Evolutionary conservation across 2,329 filamentous ascomycete genomes (phyloP).

Genomic region (Aureobasidium pullulans): DNA sequence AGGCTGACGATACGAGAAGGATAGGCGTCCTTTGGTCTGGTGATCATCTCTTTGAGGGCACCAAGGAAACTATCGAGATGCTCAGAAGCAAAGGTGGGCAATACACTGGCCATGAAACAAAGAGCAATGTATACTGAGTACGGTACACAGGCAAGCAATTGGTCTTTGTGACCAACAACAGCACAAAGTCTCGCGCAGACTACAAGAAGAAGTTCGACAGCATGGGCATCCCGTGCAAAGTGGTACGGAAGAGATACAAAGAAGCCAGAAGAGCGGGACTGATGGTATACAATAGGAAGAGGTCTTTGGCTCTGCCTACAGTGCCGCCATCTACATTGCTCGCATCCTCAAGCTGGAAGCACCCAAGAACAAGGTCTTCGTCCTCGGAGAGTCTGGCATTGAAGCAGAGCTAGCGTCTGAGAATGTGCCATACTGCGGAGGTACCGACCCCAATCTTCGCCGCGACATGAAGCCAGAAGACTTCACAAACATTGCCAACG

Average conservation of each 20-base stretch:
- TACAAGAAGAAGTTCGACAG: conserved; percentile 85
- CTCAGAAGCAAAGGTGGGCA: conserved; percentile 69
- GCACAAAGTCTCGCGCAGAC: conserved; percentile 86
- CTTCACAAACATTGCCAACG: conserved; percentile 65
- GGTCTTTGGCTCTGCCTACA: conserved; percentile 94
- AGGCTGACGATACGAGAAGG: conserved; percentile 36
- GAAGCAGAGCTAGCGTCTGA: conserved; percentile 81
- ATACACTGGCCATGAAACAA: not conserved
- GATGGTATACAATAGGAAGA: conserved; percentile 55
- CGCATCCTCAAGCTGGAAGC: conserved; percentile 75
- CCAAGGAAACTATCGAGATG: conserved; percentile 77
- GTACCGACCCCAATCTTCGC: conserved; percentile 70
- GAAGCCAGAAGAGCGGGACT: not conserved
- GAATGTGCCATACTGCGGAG: conserved; percentile 72
- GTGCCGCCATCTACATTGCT: conserved; percentile 88
- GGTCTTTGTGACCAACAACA: conserved; percentile 98
- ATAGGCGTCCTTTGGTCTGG: conserved; percentile 95
- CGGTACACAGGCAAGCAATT: conserved; percentile 66
- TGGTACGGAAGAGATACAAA: conserved; percentile 35
- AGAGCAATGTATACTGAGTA: not conserved
- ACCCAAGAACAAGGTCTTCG: conserved; percentile 86
- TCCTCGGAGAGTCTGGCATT: conserved; percentile 84
- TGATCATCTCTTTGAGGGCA: conserved; percentile 77
- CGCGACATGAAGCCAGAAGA: conserved; percentile 75
- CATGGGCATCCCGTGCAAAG: conserved; percentile 69